phyloP scores from a whole-genome alignment of 2,329 filamentous ascomycete genomes.

The Immersiporthe knoxdaviesiana region DNA sequence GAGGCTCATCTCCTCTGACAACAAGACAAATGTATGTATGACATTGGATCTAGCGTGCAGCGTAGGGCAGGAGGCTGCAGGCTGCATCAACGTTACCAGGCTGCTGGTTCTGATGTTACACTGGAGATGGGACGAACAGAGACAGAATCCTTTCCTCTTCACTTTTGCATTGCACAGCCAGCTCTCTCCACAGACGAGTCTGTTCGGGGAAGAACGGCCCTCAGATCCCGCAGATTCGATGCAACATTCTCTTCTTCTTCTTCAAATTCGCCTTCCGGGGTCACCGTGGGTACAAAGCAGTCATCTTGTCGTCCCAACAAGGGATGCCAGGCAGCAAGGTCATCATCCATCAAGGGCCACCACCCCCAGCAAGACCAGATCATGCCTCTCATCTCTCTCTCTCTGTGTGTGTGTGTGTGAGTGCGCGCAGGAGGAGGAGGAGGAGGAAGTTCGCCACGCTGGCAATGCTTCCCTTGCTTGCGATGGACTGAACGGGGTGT shows the following conservation, averaged over 20 bases:
- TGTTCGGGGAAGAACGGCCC: background rate
- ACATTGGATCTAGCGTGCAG: background rate
- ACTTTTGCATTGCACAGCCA: background rate
- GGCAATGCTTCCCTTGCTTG: background rate
- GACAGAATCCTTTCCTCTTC: background rate
- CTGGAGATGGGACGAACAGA: background rate
- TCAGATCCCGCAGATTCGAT: background rate
- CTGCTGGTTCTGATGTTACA: slow-evolving; percentile 1
- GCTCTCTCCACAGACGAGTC: background rate
- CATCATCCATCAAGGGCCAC: background rate
- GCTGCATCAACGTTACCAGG: slow-evolving; percentile 6
- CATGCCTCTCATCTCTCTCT: background rate
- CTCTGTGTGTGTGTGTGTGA: too few relatives aligned
- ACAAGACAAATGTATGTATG: background rate
- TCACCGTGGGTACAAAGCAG: background rate
- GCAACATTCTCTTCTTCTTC: background rate
- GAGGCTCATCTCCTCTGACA: background rate
- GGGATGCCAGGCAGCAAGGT: background rate
- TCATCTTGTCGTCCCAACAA: background rate
- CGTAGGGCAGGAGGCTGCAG: background rate
- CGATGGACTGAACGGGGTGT: background rate
- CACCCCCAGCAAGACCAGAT: background rate
- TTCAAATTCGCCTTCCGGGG: background rate
- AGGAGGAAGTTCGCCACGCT: background rate
- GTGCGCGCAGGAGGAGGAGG: background rate